A percentile compares a stretch with the other conserved stretches of the same genome.
Conservation (phyloP, 257 asterid genomes). For the Linaria vulgaris region DNA sequence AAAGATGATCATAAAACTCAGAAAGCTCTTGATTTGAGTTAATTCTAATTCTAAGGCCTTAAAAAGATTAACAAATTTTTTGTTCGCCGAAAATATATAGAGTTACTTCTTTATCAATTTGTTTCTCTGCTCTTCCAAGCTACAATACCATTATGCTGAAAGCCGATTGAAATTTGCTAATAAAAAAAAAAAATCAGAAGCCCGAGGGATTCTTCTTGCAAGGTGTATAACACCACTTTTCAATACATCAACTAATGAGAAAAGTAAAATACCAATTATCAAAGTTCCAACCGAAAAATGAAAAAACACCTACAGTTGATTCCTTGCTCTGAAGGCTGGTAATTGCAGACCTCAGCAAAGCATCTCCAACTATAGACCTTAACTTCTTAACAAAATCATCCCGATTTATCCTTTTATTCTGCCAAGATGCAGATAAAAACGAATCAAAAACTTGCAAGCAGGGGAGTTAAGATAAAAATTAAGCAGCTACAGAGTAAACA, state of each 20-base stretch:
- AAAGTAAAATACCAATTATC: too few species aligned
- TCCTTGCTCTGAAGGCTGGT: slow-evolving; percentile 68
- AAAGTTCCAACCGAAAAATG: background rate
- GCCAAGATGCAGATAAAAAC: slow-evolving; percentile 21
- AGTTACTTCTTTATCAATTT: too few species aligned
- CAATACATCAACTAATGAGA: too few species aligned
- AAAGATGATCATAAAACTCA: too few species aligned
- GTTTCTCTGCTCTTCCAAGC: too few species aligned
- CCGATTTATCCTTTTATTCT: slow-evolving; percentile 66
- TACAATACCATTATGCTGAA: background rate
- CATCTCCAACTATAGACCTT: slow-evolving; percentile 77
- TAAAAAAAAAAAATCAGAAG: background rate
- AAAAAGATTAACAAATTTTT: too few species aligned
- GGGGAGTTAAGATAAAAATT: background rate
- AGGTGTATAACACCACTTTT: too few species aligned
- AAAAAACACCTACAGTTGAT: slow-evolving; percentile 18
- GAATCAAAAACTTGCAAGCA: slow-evolving; percentile 1
- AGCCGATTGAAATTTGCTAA: background rate
- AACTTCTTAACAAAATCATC: slow-evolving; percentile 61
- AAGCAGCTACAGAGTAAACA: slow-evolving; percentile 9
- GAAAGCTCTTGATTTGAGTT: too few species aligned
- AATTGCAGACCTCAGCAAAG: slow-evolving; percentile 57
- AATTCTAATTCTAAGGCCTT: too few species aligned
- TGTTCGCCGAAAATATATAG: too few species aligned
- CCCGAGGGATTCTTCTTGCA: too few species aligned